Percentiles rank a stretch among this genome's conserved stretches.
These are phyloP conservation scores for Saksenaea vasiformis DNA, from an alignment of 371 early-diverging fungal genomes.

Conservation along the genomic window DNA sequence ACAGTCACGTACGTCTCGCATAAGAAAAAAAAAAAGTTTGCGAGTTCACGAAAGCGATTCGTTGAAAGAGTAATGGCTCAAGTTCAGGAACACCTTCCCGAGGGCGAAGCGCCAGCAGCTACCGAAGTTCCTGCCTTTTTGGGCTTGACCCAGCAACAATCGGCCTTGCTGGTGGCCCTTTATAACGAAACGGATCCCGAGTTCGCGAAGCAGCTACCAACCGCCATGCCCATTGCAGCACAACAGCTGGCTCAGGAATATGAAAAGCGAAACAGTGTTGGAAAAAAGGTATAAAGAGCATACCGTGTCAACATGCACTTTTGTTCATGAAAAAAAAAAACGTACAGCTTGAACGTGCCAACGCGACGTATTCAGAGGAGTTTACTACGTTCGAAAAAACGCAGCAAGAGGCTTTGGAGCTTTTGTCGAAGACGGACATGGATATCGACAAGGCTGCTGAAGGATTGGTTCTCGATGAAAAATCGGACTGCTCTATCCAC, in stretches of 20 bases:
- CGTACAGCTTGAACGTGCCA: slow-evolving; percentile 49
- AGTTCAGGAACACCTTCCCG: slow-evolving; percentile 7
- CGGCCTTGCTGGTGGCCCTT: slow-evolving; percentile 55
- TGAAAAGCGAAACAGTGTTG: slow-evolving; percentile 58
- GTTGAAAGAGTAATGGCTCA: neutral
- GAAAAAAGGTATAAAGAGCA: slow-evolving; percentile 43
- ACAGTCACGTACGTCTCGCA: too few species aligned
- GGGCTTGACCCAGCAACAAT: slow-evolving; percentile 57
- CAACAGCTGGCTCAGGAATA: slow-evolving; percentile 54
- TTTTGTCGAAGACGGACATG: slow-evolving; percentile 52
- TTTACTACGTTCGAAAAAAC: slow-evolving; percentile 48
- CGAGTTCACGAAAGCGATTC: too few species aligned
- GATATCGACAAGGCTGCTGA: slow-evolving; percentile 55
- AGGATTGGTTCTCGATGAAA: slow-evolving; percentile 36
- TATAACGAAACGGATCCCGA: slow-evolving; percentile 64
- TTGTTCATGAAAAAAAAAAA: slow-evolving; percentile 3
- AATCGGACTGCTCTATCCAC: slow-evolving; percentile 35
- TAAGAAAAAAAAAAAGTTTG: too few species aligned
- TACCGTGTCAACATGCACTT: too few species aligned
- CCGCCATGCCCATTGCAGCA: slow-evolving; percentile 59
- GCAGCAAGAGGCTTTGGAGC: slow-evolving; percentile 58
- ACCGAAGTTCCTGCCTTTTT: slow-evolving; percentile 52
- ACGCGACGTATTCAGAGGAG: slow-evolving; percentile 45
- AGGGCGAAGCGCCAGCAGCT: slow-evolving; percentile 9
- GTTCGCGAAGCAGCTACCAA: slow-evolving; percentile 56